phyloP scores from a whole-genome alignment of 257 asterid genomes.

The Orobanche coerulescens region DNA sequence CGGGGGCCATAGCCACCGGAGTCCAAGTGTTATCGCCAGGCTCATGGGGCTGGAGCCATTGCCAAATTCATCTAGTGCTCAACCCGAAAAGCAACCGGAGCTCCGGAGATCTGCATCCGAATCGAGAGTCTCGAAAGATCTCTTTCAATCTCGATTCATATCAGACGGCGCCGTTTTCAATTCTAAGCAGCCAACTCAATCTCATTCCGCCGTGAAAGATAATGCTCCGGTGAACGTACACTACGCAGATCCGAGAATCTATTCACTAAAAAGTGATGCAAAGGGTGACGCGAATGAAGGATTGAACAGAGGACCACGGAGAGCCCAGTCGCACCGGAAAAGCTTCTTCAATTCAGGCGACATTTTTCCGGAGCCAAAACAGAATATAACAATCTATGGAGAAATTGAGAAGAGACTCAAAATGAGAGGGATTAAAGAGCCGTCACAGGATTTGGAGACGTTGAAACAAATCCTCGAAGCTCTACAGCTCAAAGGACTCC shows the following conservation, averaged over 20 bases:
- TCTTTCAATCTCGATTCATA: slow-evolving; percentile 37
- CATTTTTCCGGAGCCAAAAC: slow-evolving; percentile 71
- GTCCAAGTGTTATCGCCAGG: slow-evolving; percentile 77
- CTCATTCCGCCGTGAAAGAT: slow-evolving; percentile 11
- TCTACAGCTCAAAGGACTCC: slow-evolving; percentile 82
- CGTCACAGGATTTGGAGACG: slow-evolving; percentile 72
- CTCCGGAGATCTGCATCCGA: slow-evolving; percentile 84
- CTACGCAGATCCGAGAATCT: slow-evolving; percentile 29
- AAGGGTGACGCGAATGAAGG: slow-evolving; percentile 15
- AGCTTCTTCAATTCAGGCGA: slow-evolving; percentile 63
- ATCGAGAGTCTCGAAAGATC: slow-evolving; percentile 66
- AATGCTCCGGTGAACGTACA: slow-evolving; percentile 1
- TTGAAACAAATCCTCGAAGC: slow-evolving; percentile 91
- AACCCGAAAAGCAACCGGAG: slow-evolving; percentile 35
- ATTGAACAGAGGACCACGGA: slow-evolving; percentile 37
- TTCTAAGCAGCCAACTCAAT: slow-evolving; percentile 27
- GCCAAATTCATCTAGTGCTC: slow-evolving; percentile 31
- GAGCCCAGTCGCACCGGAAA: slow-evolving; percentile 52
- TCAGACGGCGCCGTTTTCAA: slow-evolving; percentile 21
- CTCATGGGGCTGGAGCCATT: slow-evolving; percentile 79
- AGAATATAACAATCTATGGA: slow-evolving; percentile 37
- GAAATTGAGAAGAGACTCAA: slow-evolving; percentile 65
- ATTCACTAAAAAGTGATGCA: slow-evolving; percentile 14
- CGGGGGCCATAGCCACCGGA: slow-evolving; percentile 25
- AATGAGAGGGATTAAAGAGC: slow-evolving; percentile 63